Base-by-base conservation (phyloP, 1,284 basidiomycete species). In the Pseudozyma sp. region DNA sequence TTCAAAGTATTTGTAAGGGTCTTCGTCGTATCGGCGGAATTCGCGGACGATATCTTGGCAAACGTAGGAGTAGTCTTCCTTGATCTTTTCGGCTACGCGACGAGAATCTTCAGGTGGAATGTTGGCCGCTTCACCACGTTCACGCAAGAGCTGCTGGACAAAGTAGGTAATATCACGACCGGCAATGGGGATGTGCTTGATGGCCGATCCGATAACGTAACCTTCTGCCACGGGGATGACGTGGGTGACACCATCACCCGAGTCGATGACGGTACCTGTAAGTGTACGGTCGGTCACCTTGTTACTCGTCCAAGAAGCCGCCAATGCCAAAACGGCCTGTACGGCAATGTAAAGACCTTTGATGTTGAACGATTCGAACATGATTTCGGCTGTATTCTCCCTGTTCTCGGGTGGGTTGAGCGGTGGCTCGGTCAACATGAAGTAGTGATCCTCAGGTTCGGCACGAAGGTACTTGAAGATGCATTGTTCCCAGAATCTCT, bases 381-480 rank as follows among this genome's bases (percentile, higher is more conserved):
- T 98, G 88, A 99, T 98, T 86, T 99, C 97, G 13, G 97, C 97
- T 0, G 96, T 99, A 86, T 97, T 95, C 86, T 99, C 97, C 77
- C 97, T 89, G 88, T 99, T 99, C 88, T 99, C 97, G 5, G 97
- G 97, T 1, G 96, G 90, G 85, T 99, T 99, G 71, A 99, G 90
- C 48, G 97, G 97, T 11, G 97, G 97, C 85, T 99, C 97, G 34
- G 97, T 99, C 81, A 99, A 88, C 71, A 99, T 90, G 86, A 98
- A 97, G 86, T 98, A 94, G 86, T 99, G 97, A 86, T 99, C 97
- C 87, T 99, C 97, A 13, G 97, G 97, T 87, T 99, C 97, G 13
- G 95, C 95, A 66, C 96, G 90, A 70, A 99, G 89, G 87, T 99
- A 99, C 87, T 99, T 99, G 91, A 99, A 99, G 89, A 99, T 99